These are phyloP conservation scores for Candida germanica DNA, from an alignment of 805 yeast species.

Conservation along the genomic window DNA sequence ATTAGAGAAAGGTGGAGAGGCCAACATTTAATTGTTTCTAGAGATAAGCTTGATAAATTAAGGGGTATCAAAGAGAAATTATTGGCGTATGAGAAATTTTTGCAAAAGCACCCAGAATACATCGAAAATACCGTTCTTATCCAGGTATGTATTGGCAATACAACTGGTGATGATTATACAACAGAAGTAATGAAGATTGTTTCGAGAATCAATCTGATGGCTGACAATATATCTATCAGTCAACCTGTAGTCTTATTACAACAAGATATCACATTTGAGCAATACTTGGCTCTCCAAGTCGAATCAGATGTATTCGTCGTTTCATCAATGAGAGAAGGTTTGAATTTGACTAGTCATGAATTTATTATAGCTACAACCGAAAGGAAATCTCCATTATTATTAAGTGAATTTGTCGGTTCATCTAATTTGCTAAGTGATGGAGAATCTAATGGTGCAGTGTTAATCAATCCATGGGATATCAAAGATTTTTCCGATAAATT, in stretches of 20 bases:
- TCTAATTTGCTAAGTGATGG: slow-evolving; percentile 62
- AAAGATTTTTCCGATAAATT: slow-evolving; percentile 63
- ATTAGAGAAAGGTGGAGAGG: slow-evolving; percentile 77
- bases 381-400: slow-evolving; percentile 73
- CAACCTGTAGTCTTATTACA: slow-evolving; percentile 87
- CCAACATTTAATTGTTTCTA: slow-evolving; percentile 70
- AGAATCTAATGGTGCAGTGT: slow-evolving; percentile 61
- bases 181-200: slow-evolving; percentile 72
- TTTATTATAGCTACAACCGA: slow-evolving; percentile 72
- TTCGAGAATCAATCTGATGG: slow-evolving; percentile 77
- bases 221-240: slow-evolving; percentile 64
- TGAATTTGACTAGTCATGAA: slow-evolving; percentile 95
- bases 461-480: slow-evolving; percentile 91
- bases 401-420: slow-evolving; percentile 94
- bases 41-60: slow-evolving; percentile 85
- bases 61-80: slow-evolving; percentile 88
- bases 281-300: slow-evolving; percentile 77
- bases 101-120: slow-evolving; percentile 68
- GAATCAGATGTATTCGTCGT: slow-evolving; percentile 90
- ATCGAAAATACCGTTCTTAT: slow-evolving; percentile 70
- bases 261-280: slow-evolving; percentile 85
- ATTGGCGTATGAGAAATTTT: slow-evolving; percentile 78
- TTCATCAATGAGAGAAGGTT: slow-evolving; percentile 91
- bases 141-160: slow-evolving; percentile 69
- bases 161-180: slow-evolving; percentile 60